Base-by-base conservation (phyloP, 768 basidiomycete species). In the Atractiella rhizophila region DNA sequence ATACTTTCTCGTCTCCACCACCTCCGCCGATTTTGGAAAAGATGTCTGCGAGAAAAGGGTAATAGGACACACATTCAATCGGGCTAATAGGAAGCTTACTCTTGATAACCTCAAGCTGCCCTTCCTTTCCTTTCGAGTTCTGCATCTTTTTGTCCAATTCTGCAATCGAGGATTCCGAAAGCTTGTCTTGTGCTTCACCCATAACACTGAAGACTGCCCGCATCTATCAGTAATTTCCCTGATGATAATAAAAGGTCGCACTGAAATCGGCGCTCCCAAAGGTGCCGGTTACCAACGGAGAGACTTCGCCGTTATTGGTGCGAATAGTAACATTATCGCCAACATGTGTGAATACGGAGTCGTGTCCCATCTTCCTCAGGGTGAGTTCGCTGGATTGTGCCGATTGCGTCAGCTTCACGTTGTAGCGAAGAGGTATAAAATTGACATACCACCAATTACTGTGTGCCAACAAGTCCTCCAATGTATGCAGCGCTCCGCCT, bases 381-480 rank as follows among this genome's bases (percentile, higher is more conserved):
- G 70, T 65, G 9, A 88, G 64, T 57, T 83, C 77, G 57, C 73
- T 73, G n/a, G n/a, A n/a, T n/a, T n/a, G n/a, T n/a, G n/a, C n/a
- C n/a, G n/a, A n/a, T n/a, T n/a, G n/a, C n/a, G n/a, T n/a, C n/a
- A n/a, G n/a, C n/a, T n/a, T n/a, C n/a, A n/a, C n/a, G n/a, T n/a
- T n/a, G n/a, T n/a, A n/a, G n/a, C n/a, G n/a, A n/a, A n/a, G n/a
- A n/a, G n/a, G n/a, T n/a, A n/a, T n/a, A n/a, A n/a, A n/a, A n/a
- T n/a, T n/a, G n/a, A n/a, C n/a, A n/a, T n/a, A n/a, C n/a, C n/a
- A n/a, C 68, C 73, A 80, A 59, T 81, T 65, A 5, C 56, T 48
- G 56, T 91, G 85, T 0, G 83, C 80, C 2, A 79, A 62, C 55
- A 78, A 85, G 54, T 91, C 81, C 55, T 85, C 81, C 42, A 58